phyloP scores from a whole-genome alignment of 805 yeast genomes.

The Nakazawaea molendinolei region DNA sequence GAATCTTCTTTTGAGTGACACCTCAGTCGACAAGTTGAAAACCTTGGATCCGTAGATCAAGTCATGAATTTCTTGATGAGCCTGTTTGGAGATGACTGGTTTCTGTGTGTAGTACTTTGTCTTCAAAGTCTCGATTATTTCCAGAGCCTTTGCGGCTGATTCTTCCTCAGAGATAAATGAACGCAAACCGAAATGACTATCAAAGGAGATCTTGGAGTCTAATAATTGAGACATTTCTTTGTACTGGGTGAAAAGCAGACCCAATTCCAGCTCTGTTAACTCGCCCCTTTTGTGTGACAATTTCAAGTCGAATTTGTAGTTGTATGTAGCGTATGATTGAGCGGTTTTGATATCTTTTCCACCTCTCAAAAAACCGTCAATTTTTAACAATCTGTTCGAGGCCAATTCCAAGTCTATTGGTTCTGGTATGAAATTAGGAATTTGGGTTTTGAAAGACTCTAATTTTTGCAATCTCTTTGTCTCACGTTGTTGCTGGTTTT shows the following conservation, averaged over 20 bases:
- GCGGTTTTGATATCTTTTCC: conserved; percentile 58
- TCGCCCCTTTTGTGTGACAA: conserved; percentile 33
- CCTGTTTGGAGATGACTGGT: conserved; percentile 26
- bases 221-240: conserved; percentile 28
- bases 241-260: conserved; percentile 24
- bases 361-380: conserved; percentile 48
- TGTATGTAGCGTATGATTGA: conserved; percentile 47
- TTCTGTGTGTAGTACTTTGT: conserved; percentile 14
- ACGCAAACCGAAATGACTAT: conserved; percentile 33
- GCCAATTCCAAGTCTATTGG: conserved; percentile 28
- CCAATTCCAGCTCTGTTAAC: conserved; percentile 23
- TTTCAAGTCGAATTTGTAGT: conserved; percentile 37
- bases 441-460: conserved; percentile 23
- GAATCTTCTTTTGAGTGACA: conserved; percentile 37
- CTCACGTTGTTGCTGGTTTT: conserved; percentile 34
- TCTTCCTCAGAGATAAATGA: conserved; percentile 31
- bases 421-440: conserved; percentile 22
- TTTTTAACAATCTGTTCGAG: conserved; percentile 44
- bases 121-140: conserved; percentile 15
- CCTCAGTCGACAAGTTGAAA: conserved; percentile 31
- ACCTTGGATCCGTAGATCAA: conserved; percentile 35
- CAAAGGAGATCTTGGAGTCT: conserved; percentile 44
- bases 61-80: conserved; percentile 32
- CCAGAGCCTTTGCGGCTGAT: conserved; percentile 17
- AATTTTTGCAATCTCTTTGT: conserved; percentile 26